These are phyloP conservation scores for Diaporthe velutina DNA, from an alignment of 2,329 filamentous ascomycete genomes.

Conservation along the genomic window DNA sequence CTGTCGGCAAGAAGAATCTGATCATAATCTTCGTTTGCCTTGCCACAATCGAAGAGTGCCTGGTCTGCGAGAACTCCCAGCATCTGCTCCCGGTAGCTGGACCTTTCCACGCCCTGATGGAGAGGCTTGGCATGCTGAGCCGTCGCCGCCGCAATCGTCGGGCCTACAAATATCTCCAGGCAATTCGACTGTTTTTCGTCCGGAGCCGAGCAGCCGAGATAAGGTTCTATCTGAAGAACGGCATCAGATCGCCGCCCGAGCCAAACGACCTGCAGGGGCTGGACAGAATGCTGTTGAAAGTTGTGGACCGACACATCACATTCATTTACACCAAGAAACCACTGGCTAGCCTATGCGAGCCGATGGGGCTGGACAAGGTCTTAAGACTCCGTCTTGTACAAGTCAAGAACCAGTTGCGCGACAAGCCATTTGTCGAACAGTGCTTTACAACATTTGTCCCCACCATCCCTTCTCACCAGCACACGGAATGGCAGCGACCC, in stretches of 20 bases:
- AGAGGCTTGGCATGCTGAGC: not conserved
- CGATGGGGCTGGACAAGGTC: not conserved
- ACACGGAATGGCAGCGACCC: not conserved
- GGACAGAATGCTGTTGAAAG: not conserved
- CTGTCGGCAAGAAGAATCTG: not conserved
- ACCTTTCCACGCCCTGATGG: not conserved
- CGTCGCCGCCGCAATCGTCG: not conserved
- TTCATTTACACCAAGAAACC: not conserved
- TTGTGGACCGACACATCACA: slow-evolving; percentile 1
- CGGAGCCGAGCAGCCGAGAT: not conserved
- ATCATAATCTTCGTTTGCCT: not conserved
- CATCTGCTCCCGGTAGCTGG: not conserved
- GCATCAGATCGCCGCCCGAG: not conserved
- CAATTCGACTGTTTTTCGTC: not conserved
- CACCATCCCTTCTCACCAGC: not conserved
- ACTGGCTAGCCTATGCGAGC: not conserved
- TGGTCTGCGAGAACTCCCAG: not conserved
- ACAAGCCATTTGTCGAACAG: not conserved
- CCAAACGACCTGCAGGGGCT: not conserved
- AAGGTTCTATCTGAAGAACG: not conserved
- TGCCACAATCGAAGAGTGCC: slow-evolving; percentile 4
- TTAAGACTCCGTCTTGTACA: not conserved
- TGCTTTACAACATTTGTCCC: not conserved
- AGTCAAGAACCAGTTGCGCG: not conserved
- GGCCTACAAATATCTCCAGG: not conserved